phyloP scores from a whole-genome alignment of 129 eudicot genomes.

The Helianthus tuberosus region DNA sequence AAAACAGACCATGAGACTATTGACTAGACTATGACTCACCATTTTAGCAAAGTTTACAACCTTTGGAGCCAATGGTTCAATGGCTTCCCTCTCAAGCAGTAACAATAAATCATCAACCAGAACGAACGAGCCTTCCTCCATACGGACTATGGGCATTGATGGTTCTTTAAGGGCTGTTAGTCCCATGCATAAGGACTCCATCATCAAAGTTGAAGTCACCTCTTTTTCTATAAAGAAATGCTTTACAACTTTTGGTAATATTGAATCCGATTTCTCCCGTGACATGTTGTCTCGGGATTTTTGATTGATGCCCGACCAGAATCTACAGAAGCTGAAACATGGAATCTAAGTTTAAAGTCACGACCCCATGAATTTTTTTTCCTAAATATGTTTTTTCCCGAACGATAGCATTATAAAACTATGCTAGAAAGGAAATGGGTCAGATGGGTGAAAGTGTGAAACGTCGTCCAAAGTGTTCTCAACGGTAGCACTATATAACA shows the following conservation, averaged over 20 bases:
- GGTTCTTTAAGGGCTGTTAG: conserved; percentile 77
- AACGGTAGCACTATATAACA: no score
- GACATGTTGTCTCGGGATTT: conserved; percentile 77
- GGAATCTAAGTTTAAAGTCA: not conserved
- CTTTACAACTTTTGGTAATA: conserved; percentile 71
- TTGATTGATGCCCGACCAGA: conserved; percentile 88
- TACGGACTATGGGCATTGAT: conserved; percentile 71
- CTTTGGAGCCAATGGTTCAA: conserved; percentile 88
- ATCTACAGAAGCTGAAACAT: conserved; percentile 73
- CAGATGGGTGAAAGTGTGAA: not conserved
- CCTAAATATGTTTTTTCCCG: not conserved
- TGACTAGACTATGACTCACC: conserved; percentile 49
- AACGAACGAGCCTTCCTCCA: conserved; percentile 76
- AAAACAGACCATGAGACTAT: not conserved
- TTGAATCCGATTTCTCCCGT: conserved; percentile 66
- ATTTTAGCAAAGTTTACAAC: conserved; percentile 68
- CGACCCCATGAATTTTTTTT: not conserved
- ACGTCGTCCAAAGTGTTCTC: not conserved
- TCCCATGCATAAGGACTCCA: conserved; percentile 95
- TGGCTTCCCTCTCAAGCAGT: conserved; percentile 82
- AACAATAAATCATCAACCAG: conserved; percentile 85
- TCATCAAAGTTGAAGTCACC: conserved; percentile 92
- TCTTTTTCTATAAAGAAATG: conserved; percentile 88
- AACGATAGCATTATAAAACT: not conserved
- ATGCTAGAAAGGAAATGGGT: not conserved